Evolutionary conservation across 2,329 filamentous ascomycete species (phyloP).

Genomic region (Aspergillus uvarum): DNA sequence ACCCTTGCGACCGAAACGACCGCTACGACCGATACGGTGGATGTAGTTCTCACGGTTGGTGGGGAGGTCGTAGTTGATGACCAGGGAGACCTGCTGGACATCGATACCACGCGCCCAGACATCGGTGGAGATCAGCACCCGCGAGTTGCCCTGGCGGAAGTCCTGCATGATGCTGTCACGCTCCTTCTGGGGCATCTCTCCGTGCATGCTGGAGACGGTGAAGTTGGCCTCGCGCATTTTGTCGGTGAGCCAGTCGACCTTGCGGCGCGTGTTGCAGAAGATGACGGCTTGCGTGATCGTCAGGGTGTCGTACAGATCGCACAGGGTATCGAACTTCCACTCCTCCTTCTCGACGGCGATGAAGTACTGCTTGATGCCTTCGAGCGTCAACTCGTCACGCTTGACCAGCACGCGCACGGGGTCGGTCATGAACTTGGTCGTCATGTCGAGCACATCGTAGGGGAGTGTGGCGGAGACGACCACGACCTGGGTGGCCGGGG

Average conservation of each 20-base stretch:
- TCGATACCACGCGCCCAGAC: slow-evolving; percentile 98
- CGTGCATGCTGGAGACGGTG: slow-evolving; percentile 97
- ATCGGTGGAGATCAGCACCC: slow-evolving; percentile 95
- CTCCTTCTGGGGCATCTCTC: slow-evolving; percentile 98
- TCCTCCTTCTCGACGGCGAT: slow-evolving; percentile 99
- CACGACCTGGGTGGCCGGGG: slow-evolving; percentile 96
- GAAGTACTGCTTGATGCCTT: slow-evolving; percentile 98
- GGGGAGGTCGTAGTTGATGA: slow-evolving; percentile 98
- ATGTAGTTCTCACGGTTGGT: slow-evolving; percentile 99
- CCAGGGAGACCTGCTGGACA: slow-evolving; percentile 94
- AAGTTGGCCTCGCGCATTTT: slow-evolving; percentile 99
- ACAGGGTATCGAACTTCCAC: slow-evolving; percentile 99
- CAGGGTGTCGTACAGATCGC: slow-evolving; percentile 96
- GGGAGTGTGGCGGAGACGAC: slow-evolving; percentile 95
- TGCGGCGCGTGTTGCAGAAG: slow-evolving; percentile 98
- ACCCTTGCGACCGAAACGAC: slow-evolving; percentile 95
- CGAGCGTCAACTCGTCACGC: slow-evolving; percentile 96
- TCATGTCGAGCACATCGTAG: slow-evolving; percentile 98
- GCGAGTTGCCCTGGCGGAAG: slow-evolving; percentile 92
- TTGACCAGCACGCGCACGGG: slow-evolving; percentile 95
- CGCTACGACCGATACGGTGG: slow-evolving; percentile 93
- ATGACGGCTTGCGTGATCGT: slow-evolving; percentile 99
- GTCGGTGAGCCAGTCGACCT: slow-evolving; percentile 99
- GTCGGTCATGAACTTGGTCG: slow-evolving; percentile 99
- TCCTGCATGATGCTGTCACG: slow-evolving; percentile 99